These are phyloP conservation scores for Aspergillus carlsbadensis DNA, from an alignment of 495 filamentous ascomycete genomes.

Conservation along the genomic window DNA sequence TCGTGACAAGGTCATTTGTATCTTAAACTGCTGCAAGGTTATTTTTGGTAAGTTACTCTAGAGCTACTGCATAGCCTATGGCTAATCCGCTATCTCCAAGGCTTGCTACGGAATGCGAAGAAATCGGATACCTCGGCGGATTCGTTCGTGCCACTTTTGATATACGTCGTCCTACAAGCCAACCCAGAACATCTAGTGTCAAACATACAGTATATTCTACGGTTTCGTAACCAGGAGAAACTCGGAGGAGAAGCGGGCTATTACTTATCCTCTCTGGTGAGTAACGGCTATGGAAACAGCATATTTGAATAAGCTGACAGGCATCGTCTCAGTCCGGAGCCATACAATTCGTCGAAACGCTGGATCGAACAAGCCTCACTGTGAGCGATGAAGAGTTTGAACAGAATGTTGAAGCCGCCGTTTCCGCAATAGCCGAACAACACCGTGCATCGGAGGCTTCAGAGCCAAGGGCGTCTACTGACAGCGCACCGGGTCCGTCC, in stretches of 20 bases:
- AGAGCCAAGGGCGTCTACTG: conserved; percentile 56
- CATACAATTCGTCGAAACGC: conserved; percentile 93
- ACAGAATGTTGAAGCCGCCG: conserved; percentile 88
- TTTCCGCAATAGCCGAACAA: conserved; percentile 93
- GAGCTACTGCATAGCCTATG: not conserved
- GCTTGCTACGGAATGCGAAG: conserved; percentile 87
- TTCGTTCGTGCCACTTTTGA: conserved; percentile 91
- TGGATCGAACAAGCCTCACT: conserved; percentile 90
- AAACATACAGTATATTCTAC: conserved; percentile 96
- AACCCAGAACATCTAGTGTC: conserved; percentile 95
- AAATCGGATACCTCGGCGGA: conserved; percentile 88
- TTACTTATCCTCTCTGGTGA: conserved; percentile 92
- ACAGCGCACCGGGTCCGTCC: conserved; percentile 38
- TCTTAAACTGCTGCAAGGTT: conserved; percentile 98
- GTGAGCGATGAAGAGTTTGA: conserved; percentile 96
- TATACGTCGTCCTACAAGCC: conserved; percentile 91
- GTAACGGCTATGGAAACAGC: not conserved
- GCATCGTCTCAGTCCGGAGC: conserved; percentile 70
- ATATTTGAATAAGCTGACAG: not conserved
- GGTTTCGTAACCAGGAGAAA: conserved; percentile 97
- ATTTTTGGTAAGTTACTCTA: conserved; percentile 73
- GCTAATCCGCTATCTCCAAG: conserved; percentile 35
- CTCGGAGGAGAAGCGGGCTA: conserved; percentile 95
- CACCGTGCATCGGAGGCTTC: conserved; percentile 56
- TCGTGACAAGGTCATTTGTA: conserved; percentile 96